A percentile compares a stretch with the other conserved stretches of the same genome.
Evolutionary conservation across 352 stramenopile species (phyloP).

Genomic region (Plasmopara viticola): DNA sequence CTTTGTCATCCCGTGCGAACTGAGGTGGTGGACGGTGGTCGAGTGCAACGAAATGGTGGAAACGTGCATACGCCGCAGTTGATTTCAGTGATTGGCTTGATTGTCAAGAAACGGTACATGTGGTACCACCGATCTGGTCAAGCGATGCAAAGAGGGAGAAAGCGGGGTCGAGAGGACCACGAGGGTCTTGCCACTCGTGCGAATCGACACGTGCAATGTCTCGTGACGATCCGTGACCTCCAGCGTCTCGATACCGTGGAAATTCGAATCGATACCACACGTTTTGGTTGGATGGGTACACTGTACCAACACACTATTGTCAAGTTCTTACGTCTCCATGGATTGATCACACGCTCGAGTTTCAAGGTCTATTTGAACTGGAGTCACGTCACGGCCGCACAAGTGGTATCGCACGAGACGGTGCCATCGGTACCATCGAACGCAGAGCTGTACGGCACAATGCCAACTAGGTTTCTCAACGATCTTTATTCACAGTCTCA

Average conservation of each 20-base stretch:
- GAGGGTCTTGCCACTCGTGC: not conserved
- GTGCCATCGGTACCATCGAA: conserved; percentile 13
- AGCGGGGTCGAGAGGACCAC: conserved; percentile 4
- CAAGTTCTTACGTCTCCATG: conserved; percentile 49
- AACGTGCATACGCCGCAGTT: conserved; percentile 32
- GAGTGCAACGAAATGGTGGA: not conserved
- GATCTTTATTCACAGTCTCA: conserved; percentile 33
- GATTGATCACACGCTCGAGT: conserved; percentile 43
- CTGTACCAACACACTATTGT: conserved; percentile 34
- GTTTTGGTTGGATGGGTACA: conserved; percentile 29
- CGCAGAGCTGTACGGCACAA: conserved; percentile 30
- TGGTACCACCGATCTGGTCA: conserved; percentile 10
- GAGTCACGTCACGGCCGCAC: conserved; percentile 28
- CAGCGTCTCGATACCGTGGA: conserved; percentile 36
- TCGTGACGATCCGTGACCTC: conserved; percentile 39
- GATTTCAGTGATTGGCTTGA: conserved; percentile 28
- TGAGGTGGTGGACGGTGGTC: not conserved
- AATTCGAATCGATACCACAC: conserved; percentile 38
- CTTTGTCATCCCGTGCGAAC: conserved; percentile 16
- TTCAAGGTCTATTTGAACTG: conserved; percentile 67
- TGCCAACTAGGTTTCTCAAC: conserved; percentile 36
- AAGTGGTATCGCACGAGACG: not conserved
- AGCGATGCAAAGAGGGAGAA: not conserved
- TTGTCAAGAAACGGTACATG: conserved; percentile 29
- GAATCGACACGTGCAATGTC: conserved; percentile 21